Evolutionary conservation across 495 filamentous ascomycete species (phyloP).

Genomic region (Annulohypoxylon stygium): DNA sequence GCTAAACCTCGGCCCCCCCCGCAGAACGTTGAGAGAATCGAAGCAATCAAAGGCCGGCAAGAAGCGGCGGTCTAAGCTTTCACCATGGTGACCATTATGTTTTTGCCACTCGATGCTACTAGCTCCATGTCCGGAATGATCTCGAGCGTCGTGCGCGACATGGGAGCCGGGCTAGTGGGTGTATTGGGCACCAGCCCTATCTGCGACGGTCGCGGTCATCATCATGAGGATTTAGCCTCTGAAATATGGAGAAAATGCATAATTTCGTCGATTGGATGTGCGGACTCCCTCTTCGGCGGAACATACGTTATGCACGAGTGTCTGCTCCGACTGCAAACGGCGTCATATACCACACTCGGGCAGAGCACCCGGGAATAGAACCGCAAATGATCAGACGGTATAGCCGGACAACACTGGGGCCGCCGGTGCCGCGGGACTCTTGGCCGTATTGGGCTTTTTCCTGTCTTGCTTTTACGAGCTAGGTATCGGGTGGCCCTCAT

Average conservation of each 20-base stretch:
- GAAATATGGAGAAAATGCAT: slow-evolving; percentile 53
- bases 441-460: slow-evolving; percentile 25
- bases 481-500: background rate
- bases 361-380: slow-evolving; percentile 36
- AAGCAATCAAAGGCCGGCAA: slow-evolving; percentile 58
- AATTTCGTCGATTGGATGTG: slow-evolving; percentile 44
- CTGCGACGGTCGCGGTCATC: slow-evolving; percentile 59
- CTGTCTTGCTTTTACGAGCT: background rate
- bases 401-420: slow-evolving; percentile 37
- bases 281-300: slow-evolving; percentile 30
- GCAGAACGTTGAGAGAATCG: slow-evolving; percentile 54
- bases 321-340: slow-evolving; percentile 39
- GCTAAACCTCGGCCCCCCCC: slow-evolving; percentile 13
- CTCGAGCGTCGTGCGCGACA: slow-evolving; percentile 64
- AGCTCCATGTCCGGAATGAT: slow-evolving; percentile 75
- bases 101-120: slow-evolving; percentile 74
- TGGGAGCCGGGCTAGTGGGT: slow-evolving; percentile 60
- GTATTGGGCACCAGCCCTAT: slow-evolving; percentile 64
- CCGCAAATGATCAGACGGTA: slow-evolving; percentile 35
- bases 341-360: slow-evolving; percentile 43
- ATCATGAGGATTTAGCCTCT: slow-evolving; percentile 44
- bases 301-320: slow-evolving; percentile 36
- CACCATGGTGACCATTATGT: slow-evolving; percentile 75
- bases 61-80: slow-evolving; percentile 67
- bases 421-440: slow-evolving; percentile 39